These are phyloP conservation scores for Talaromyces pinophilus DNA, from an alignment of 2,329 filamentous ascomycete genomes.

Conservation along the genomic window DNA sequence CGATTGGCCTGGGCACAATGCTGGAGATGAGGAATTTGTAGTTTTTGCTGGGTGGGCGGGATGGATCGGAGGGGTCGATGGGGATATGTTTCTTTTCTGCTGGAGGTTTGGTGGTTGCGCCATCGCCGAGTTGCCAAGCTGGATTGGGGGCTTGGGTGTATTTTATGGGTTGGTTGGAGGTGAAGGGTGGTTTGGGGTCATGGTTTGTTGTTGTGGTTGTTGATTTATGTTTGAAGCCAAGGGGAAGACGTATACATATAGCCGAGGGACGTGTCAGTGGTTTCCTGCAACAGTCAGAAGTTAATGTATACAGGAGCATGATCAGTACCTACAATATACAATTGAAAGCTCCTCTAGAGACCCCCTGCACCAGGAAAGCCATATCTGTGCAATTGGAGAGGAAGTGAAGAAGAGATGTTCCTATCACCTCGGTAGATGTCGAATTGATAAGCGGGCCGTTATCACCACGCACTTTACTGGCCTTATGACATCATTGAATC, in stretches of 20 bases:
- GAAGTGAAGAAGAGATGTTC: not conserved
- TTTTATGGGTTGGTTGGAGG: slow-evolving; percentile 35
- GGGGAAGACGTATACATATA: not conserved
- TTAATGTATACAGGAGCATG: too few species aligned
- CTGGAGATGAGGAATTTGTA: slow-evolving; percentile 90
- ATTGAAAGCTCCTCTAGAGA: not conserved
- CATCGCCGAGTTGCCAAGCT: slow-evolving; percentile 43
- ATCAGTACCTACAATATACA: not conserved
- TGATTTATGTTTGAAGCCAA: not conserved
- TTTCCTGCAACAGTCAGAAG: not conserved
- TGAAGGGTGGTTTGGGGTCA: slow-evolving; percentile 32
- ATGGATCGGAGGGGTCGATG: slow-evolving; percentile 77
- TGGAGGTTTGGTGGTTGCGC: slow-evolving; percentile 39
- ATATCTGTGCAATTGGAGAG: not conserved
- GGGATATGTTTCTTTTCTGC: slow-evolving; percentile 61
- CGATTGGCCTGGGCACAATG: slow-evolving; percentile 79
- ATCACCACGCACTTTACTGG: not conserved
- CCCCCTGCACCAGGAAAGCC: not conserved
- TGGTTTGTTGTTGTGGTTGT: not conserved
- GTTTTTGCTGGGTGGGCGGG: slow-evolving; percentile 69
- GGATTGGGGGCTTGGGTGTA: slow-evolving; percentile 46
- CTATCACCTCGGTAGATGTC: not conserved
- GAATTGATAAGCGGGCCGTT: not conserved
- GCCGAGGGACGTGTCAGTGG: not conserved
- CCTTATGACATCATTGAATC: not conserved